Evolutionary conservation across 2,329 filamentous ascomycete species (phyloP).

Genomic region (Talaromyces amestolkiae): DNA sequence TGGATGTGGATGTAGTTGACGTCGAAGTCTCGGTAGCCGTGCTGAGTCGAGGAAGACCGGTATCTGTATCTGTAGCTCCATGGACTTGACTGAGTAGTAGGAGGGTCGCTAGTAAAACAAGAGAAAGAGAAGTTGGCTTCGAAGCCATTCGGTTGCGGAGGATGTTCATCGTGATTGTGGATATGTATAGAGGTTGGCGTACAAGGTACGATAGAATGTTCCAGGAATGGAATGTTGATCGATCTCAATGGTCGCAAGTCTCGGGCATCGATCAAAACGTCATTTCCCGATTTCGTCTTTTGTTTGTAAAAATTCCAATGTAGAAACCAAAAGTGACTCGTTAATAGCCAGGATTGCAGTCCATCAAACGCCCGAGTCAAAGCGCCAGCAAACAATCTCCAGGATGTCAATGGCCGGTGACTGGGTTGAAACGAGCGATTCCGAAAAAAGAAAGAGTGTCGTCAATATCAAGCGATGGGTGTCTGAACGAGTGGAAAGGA

Average conservation of each 20-base stretch:
- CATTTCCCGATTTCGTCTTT: not conserved
- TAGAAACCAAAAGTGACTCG: not conserved
- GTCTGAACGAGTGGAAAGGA: constrained; percentile 8
- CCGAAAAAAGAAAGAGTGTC: constrained; percentile 5
- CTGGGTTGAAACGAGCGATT: not conserved
- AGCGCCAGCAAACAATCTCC: constrained; percentile 7
- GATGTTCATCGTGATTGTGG: constrained; percentile 9
- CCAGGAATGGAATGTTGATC: constrained; percentile 15
- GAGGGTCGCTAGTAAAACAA: constrained; percentile 3
- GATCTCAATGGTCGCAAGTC: constrained; percentile 10
- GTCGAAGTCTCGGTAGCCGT: constrained; percentile 18
- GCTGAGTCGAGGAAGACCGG: constrained; percentile 16
- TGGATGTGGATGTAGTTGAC: constrained; percentile 45
- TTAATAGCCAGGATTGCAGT: not conserved
- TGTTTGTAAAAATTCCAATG: not conserved
- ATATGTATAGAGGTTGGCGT: not conserved
- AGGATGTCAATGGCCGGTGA: constrained; percentile 3
- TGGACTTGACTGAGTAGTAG: constrained; percentile 8
- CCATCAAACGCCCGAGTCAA: not conserved
- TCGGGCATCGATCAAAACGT: not conserved
- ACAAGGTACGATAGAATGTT: constrained; percentile 11
- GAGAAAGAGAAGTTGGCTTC: not conserved
- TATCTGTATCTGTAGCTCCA: constrained; percentile 13
- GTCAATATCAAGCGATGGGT: not conserved
- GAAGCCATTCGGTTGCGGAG: constrained; percentile 6